A percentile compares a stretch with the other conserved stretches of the same genome.
Evolutionary conservation across 352 stramenopile species (phyloP).

Genomic region (Globisporangium abappressorium): DNA sequence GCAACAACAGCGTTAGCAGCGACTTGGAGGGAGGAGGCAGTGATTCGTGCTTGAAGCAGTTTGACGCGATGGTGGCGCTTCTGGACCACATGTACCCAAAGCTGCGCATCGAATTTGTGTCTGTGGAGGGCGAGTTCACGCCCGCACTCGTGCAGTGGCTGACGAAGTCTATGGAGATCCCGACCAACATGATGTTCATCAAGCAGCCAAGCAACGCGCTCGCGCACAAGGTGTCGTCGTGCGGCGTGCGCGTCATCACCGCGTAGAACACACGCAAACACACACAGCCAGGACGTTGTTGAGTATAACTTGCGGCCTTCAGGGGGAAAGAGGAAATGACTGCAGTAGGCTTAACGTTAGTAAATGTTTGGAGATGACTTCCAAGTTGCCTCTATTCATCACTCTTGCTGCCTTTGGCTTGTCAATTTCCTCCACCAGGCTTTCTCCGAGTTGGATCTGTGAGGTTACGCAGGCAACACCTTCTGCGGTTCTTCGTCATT

Average conservation of each 20-base stretch:
- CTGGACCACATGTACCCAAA: constrained; percentile 89
- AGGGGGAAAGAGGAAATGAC: neutral
- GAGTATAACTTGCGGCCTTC: neutral
- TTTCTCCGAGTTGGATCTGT: no score
- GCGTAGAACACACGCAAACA: constrained; percentile 21
- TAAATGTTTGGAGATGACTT: no score
- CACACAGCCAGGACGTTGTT: no score
- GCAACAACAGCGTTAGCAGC: neutral
- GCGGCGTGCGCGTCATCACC: constrained; percentile 80
- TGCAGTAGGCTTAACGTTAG: no score
- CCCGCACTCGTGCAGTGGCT: constrained; percentile 78
- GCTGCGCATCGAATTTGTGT: constrained; percentile 74
- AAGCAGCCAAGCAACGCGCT: constrained; percentile 63
- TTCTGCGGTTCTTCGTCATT: no score
- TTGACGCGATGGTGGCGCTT: constrained; percentile 45
- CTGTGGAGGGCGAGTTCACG: constrained; percentile 44
- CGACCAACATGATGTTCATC: constrained; percentile 90
- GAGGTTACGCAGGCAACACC: no score
- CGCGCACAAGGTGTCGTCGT: constrained; percentile 63
- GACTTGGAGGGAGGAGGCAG: constrained; percentile 4
- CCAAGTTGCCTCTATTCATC: no score
- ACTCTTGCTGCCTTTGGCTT: no score
- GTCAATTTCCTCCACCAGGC: no score
- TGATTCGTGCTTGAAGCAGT: constrained; percentile 10
- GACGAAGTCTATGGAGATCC: constrained; percentile 51